These are phyloP conservation scores for Prinsepia uniflora DNA, from an alignment of 306 rosid species.

Conservation along the genomic window DNA sequence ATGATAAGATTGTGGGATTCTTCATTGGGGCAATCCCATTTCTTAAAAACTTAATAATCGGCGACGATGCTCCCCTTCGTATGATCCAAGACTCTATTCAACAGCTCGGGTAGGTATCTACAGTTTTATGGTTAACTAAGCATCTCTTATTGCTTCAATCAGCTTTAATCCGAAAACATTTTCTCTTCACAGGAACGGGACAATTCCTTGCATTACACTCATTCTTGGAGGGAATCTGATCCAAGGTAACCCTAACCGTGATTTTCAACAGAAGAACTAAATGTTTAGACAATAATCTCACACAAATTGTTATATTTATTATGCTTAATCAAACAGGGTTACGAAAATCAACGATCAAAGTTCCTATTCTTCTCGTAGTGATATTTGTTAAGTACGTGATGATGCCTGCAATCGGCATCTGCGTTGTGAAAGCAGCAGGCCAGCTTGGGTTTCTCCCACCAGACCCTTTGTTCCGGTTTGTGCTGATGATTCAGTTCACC, in stretches of 20 bases:
- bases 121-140: background rate
- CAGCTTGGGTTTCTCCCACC: conserved; percentile 51
- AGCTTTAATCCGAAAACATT: background rate
- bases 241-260: conserved; percentile 39
- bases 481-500: conserved; percentile 69
- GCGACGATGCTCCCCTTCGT: conserved; percentile 61
- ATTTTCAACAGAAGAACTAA: background rate
- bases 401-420: conserved; percentile 60
- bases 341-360: conserved; percentile 48
- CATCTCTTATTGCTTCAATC: background rate
- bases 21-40: conserved; percentile 60
- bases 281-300: conserved; percentile 1
- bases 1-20: conserved; percentile 69
- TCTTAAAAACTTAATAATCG: conserved; percentile 56
- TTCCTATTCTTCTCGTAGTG: conserved; percentile 36
- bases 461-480: conserved; percentile 67
- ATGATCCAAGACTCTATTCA: conserved; percentile 60
- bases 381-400: conserved; percentile 34
- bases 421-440: conserved; percentile 52
- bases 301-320: background rate
- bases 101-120: conserved; percentile 59
- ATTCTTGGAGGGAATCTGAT: conserved; percentile 87
- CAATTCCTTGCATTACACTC: conserved; percentile 83
- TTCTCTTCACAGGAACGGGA: conserved; percentile 51
- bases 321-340: conserved; percentile 39